These are phyloP conservation scores for Penicillium sp. DNA, from an alignment of 2,329 filamentous ascomycete species.

Conservation along the genomic window DNA sequence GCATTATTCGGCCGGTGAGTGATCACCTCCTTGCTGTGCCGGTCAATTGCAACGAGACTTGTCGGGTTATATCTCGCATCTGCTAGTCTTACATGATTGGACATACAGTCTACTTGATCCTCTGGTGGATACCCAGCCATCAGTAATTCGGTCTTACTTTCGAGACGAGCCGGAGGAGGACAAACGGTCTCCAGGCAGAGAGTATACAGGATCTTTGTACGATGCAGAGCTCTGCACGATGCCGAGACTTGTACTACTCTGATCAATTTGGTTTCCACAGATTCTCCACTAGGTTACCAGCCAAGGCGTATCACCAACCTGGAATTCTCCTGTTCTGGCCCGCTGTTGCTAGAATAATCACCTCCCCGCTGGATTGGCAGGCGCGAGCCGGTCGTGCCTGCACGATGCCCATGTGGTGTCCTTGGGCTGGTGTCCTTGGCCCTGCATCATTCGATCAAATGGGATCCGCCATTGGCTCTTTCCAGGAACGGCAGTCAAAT, in stretches of 20 bases:
- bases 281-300: constrained; percentile 9
- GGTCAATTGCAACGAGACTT: not conserved
- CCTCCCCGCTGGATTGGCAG: constrained; percentile 18
- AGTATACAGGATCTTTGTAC: not conserved
- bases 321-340: constrained; percentile 15
- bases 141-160: not conserved
- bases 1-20: not conserved
- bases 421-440: constrained; percentile 7
- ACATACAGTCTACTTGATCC: not conserved
- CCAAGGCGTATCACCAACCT: constrained; percentile 13
- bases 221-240: not conserved
- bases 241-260: not conserved
- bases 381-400: constrained; percentile 13
- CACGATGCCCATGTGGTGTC: constrained; percentile 10
- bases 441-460: constrained; percentile 2
- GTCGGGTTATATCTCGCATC: not conserved
- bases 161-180: not conserved
- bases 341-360: constrained; percentile 26
- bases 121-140: constrained; percentile 2
- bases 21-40: constrained; percentile 4
- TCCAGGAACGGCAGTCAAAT: not conserved
- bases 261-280: not conserved
- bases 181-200: not conserved
- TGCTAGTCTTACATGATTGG: not conserved
- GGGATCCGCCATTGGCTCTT: constrained; percentile 17